Conservation (phyloP, 495 filamentous ascomycete species). For the Hypoxylon lenormandii region DNA sequence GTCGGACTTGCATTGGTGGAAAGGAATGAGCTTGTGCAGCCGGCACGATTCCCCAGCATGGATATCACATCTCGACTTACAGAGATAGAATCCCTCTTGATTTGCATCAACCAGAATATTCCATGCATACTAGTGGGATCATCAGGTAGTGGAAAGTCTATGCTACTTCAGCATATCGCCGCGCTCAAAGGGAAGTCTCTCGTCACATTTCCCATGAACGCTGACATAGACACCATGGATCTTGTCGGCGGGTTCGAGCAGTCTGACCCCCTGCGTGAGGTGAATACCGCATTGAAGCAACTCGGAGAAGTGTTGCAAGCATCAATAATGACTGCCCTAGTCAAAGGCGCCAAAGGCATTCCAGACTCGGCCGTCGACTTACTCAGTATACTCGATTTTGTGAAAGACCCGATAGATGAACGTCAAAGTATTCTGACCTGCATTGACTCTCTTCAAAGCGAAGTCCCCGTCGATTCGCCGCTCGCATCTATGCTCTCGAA, state of each 20-base stretch:
- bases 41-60: constrained; percentile 65
- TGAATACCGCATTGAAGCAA: constrained; percentile 66
- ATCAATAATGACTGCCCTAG: constrained; percentile 64
- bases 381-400: constrained; percentile 53
- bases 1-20: constrained; percentile 79
- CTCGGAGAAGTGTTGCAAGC: constrained; percentile 67
- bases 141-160: constrained; percentile 87
- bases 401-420: constrained; percentile 43
- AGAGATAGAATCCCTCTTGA: constrained; percentile 84
- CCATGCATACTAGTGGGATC: constrained; percentile 89
- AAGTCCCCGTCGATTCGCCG: constrained; percentile 44
- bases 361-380: constrained; percentile 60
- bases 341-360: constrained; percentile 53
- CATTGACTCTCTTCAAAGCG: constrained; percentile 48
- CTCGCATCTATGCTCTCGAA: constrained; percentile 49
- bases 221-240: constrained; percentile 96
- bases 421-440: constrained; percentile 49
- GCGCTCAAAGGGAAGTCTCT: constrained; percentile 76
- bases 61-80: constrained; percentile 69
- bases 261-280: constrained; percentile 78
- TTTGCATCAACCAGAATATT: constrained; percentile 85
- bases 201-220: constrained; percentile 83
- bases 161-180: constrained; percentile 81
- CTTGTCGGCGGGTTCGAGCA: constrained; percentile 97
- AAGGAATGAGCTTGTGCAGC: constrained; percentile 69